A percentile compares a stretch with the other conserved stretches of the same genome.
Evolutionary conservation across 768 basidiomycete genomes (phyloP).

Genomic region (Trametes cinnabarina): DNA sequence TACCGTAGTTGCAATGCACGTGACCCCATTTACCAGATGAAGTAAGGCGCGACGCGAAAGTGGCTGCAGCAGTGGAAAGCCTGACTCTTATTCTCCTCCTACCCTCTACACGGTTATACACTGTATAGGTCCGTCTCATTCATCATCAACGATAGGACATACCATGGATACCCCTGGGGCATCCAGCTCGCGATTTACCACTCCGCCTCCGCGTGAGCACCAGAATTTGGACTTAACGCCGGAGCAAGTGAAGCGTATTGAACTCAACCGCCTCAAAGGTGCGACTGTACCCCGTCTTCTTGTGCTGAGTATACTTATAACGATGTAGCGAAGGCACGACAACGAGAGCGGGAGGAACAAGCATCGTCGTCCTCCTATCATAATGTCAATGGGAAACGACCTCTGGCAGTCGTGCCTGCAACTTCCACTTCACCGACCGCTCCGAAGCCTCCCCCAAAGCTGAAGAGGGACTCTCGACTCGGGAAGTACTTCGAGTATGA

Average conservation of each 20-base stretch:
- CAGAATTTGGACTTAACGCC: conserved; percentile 43
- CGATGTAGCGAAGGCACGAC: conserved; percentile 66
- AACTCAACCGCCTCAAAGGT: conserved; percentile 82
- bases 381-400: conserved; percentile 77
- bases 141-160: too few species aligned
- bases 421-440: conserved; percentile 60
- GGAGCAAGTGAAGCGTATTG: conserved; percentile 69
- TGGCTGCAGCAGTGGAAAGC: too few species aligned
- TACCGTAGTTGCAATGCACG: too few species aligned
- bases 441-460: conserved; percentile 45
- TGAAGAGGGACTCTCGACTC: conserved; percentile 73
- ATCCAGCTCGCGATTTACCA: conserved; percentile 24
- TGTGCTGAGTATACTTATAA: neutral
- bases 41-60: conserved; percentile 3
- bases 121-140: too few species aligned
- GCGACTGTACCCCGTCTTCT: neutral
- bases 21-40: neutral
- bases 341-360: conserved; percentile 62
- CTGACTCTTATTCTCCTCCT: too few species aligned
- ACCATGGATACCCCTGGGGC: conserved; percentile 6
- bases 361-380: conserved; percentile 44
- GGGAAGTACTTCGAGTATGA: conserved; percentile 98
- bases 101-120: too few species aligned
- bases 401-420: conserved; percentile 56
- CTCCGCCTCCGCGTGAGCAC: conserved; percentile 38